A percentile compares a stretch with the other conserved stretches of the same genome.
Evolutionary conservation across 257 asterid genomes (phyloP).

Genomic region (Fraxinus americana): DNA sequence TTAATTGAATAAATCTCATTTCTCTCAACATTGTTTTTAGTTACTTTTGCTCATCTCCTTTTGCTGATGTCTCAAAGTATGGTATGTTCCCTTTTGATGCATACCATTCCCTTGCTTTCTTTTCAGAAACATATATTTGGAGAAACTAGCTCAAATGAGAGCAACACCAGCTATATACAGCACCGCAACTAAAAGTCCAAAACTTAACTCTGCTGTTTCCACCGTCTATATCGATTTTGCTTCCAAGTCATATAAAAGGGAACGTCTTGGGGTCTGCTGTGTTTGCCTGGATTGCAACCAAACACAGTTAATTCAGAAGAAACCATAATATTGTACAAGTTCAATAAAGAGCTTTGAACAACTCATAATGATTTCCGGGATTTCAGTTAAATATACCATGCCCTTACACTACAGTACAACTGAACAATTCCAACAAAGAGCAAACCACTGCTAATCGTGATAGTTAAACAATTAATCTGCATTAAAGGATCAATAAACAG

Average conservation of each 20-base stretch:
- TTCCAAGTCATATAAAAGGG: conserved; percentile 91
- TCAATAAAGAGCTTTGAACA: neutral
- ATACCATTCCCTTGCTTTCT: conserved; percentile 93
- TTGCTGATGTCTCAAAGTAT: too few relatives aligned
- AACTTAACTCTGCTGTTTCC: conserved; percentile 94
- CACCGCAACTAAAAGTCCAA: neutral
- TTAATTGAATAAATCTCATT: too few relatives aligned
- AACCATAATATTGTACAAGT: neutral
- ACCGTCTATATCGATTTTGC: conserved; percentile 96
- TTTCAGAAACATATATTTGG: conserved; percentile 65
- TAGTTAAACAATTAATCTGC: neutral
- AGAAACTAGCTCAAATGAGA: conserved; percentile 19
- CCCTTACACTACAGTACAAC: neutral
- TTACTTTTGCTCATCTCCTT: too few relatives aligned
- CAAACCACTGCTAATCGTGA: neutral
- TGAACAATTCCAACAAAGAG: neutral
- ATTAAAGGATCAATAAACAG: too few relatives aligned
- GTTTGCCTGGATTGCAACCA: conserved; percentile 69
- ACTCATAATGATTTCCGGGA: neutral
- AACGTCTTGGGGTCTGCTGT: conserved; percentile 85
- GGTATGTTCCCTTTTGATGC: conserved; percentile 90
- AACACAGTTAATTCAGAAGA: conserved; percentile 24
- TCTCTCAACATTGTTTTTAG: too few relatives aligned
- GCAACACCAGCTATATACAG: conserved; percentile 1
- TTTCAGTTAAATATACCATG: neutral